These are phyloP conservation scores for Crepidotus variabilis DNA, from an alignment of 768 basidiomycete genomes.

Conservation along the genomic window DNA sequence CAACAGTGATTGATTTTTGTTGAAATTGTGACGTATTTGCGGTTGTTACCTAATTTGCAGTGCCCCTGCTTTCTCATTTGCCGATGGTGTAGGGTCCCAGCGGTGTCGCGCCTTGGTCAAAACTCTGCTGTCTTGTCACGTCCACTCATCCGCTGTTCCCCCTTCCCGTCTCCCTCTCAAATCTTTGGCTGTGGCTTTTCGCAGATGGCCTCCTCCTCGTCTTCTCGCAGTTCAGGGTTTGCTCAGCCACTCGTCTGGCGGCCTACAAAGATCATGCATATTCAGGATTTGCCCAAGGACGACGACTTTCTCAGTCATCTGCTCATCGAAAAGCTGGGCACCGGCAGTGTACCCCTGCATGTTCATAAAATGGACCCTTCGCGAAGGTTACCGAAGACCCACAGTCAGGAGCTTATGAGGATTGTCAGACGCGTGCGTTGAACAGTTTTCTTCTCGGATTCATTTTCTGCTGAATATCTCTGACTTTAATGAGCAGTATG, in stretches of 20 bases:
- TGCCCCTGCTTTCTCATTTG: conserved; percentile 23
- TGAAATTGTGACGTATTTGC: conserved; percentile 6
- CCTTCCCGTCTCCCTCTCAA: conserved; percentile 14
- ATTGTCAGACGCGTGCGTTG: conserved; percentile 73
- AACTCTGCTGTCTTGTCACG: conserved; percentile 16
- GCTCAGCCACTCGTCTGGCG: conserved; percentile 49
- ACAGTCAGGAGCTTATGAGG: conserved; percentile 60
- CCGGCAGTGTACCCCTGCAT: conserved; percentile 71
- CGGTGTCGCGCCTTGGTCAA: not conserved
- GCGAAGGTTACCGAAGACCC: conserved; percentile 73
- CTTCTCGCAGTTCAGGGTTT: conserved; percentile 19
- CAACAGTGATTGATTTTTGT: not conserved
- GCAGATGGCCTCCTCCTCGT: conserved; percentile 27
- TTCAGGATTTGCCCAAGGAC: conserved; percentile 85
- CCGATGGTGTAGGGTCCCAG: conserved; percentile 20
- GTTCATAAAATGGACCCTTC: conserved; percentile 90
- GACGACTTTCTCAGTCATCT: conserved; percentile 90
- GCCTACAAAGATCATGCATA: conserved; percentile 86
- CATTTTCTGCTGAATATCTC: conserved; percentile 15
- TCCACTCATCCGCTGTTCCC: conserved; percentile 12
- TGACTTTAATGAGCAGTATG: conserved; percentile 41
- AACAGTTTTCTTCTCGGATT: conserved; percentile 11
- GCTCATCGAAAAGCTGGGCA: conserved; percentile 85
- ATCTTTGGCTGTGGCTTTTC: conserved; percentile 12
- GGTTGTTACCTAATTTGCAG: not conserved